Conservation (phyloP, 2,329 filamentous ascomycete species). For the Fusarium nematophilum region DNA sequence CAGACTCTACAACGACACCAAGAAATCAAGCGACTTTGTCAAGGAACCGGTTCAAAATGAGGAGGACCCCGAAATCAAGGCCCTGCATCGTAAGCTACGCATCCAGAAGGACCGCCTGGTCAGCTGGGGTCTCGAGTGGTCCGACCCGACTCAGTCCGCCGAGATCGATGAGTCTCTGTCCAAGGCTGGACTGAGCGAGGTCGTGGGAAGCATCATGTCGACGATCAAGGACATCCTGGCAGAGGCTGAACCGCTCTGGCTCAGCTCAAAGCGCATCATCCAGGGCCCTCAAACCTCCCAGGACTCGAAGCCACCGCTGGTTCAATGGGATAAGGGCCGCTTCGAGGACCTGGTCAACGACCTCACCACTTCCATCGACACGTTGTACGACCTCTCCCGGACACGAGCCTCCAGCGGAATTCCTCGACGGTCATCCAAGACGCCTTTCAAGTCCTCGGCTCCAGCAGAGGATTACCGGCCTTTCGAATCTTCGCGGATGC, state of each 20-base stretch:
- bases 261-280: slow-evolving; percentile 63
- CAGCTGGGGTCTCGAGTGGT: slow-evolving; percentile 86
- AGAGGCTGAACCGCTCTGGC: slow-evolving; percentile 79
- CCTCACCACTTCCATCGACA: slow-evolving; percentile 82
- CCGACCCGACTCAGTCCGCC: slow-evolving; percentile 74
- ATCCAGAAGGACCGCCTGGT: slow-evolving; percentile 84
- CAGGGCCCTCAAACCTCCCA: slow-evolving; percentile 55
- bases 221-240: slow-evolving; percentile 84
- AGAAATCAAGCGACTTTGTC: slow-evolving; percentile 80
- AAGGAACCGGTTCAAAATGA: slow-evolving; percentile 71
- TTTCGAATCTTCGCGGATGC: slow-evolving; percentile 71
- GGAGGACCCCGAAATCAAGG: slow-evolving; percentile 76
- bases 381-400: slow-evolving; percentile 79
- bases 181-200: slow-evolving; percentile 79
- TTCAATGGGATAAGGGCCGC: slow-evolving; percentile 75
- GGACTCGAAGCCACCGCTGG: slow-evolving; percentile 66
- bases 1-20: slow-evolving; percentile 83
- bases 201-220: slow-evolving; percentile 81
- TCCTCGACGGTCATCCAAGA: slow-evolving; percentile 46
- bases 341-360: slow-evolving; percentile 82
- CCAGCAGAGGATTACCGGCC: slow-evolving; percentile 59
- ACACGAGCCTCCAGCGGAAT: slow-evolving; percentile 65
- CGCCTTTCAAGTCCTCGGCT: slow-evolving; percentile 50
- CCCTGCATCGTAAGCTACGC: slow-evolving; percentile 78
- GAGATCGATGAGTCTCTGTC: slow-evolving; percentile 79